Percentiles rank a stretch among this genome's conserved stretches.
These are phyloP conservation scores for Ogataea angusta DNA, from an alignment of 805 yeast species.

Conservation along the genomic window DNA sequence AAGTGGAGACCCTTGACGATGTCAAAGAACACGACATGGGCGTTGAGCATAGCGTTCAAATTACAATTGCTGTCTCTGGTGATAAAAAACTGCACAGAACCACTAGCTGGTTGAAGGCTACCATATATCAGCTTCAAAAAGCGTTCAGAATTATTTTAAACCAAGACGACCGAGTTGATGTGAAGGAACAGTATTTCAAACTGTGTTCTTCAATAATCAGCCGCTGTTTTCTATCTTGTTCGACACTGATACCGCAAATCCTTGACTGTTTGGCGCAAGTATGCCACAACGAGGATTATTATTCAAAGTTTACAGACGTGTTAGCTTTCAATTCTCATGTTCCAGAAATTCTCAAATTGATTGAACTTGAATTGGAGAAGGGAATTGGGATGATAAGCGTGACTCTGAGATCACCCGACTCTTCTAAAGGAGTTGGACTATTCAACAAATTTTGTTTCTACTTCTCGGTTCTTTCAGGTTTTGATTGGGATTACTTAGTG, in stretches of 20 bases:
- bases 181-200: conserved; percentile 30
- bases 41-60: conserved; percentile 8
- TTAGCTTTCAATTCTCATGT: conserved; percentile 15
- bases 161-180: conserved; percentile 30
- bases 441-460: conserved; percentile 15
- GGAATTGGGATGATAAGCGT: conserved; percentile 19
- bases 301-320: conserved; percentile 12
- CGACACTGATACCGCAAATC: conserved; percentile 34
- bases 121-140: conserved; percentile 46
- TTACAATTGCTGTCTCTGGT: conserved; percentile 17
- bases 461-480: conserved; percentile 6
- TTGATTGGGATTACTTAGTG: conserved; percentile 4
- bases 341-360: conserved; percentile 6
- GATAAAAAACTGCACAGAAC: conserved; percentile 35
- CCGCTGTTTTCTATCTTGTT: conserved; percentile 35
- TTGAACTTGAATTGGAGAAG: conserved; percentile 10
- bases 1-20: conserved; percentile 13
- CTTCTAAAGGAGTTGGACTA: conserved; percentile 15
- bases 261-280: conserved; percentile 30
- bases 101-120: conserved; percentile 52
- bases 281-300: conserved; percentile 17
- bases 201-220: conserved; percentile 32
- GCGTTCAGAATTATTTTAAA: conserved; percentile 39
- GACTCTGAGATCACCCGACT: conserved; percentile 27
- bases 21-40: conserved; percentile 4